Conservation (phyloP, 2,329 filamentous ascomycete species). For the Chalara sp. region DNA sequence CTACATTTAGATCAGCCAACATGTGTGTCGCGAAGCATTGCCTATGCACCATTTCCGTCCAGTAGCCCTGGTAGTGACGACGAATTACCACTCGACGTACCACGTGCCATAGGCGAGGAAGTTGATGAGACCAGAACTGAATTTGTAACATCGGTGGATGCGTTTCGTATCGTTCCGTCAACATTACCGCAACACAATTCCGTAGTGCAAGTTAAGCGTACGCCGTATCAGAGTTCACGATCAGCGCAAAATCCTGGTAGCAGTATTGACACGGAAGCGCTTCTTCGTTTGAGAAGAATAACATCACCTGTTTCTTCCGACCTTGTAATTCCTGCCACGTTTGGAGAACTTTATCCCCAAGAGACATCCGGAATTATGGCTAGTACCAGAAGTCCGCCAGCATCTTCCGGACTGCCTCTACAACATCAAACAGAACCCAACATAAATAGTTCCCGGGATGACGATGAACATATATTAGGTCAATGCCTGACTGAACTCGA, state of each 20-base stretch:
- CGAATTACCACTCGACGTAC: conserved; percentile 18
- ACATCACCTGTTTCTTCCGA: conserved; percentile 6
- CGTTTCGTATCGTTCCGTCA: conserved; percentile 12
- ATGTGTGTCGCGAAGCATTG: no score
- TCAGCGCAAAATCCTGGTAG: neutral
- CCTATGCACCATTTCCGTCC: neutral
- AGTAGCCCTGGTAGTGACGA: conserved; percentile 14
- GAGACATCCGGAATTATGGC: neutral
- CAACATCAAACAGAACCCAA: neutral
- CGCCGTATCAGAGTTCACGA: conserved; percentile 10
- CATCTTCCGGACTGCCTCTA: neutral
- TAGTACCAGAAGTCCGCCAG: neutral
- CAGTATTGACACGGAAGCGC: neutral
- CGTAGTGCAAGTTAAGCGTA: conserved; percentile 21
- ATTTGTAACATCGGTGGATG: neutral
- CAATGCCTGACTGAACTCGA: neutral
- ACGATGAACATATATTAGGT: no score
- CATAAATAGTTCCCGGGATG: no score
- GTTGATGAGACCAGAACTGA: conserved; percentile 7
- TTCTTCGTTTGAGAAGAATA: neutral
- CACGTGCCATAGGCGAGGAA: conserved; percentile 18
- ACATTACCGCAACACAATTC: conserved; percentile 5
- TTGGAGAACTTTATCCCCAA: conserved; percentile 3
- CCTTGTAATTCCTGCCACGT: conserved; percentile 15
- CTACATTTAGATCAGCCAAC: no score